Evolutionary conservation across 768 basidiomycete species (phyloP), one percentile per base, ranked within the genome.

Genomic region (Hortiboletus flavorubellus): DNA sequence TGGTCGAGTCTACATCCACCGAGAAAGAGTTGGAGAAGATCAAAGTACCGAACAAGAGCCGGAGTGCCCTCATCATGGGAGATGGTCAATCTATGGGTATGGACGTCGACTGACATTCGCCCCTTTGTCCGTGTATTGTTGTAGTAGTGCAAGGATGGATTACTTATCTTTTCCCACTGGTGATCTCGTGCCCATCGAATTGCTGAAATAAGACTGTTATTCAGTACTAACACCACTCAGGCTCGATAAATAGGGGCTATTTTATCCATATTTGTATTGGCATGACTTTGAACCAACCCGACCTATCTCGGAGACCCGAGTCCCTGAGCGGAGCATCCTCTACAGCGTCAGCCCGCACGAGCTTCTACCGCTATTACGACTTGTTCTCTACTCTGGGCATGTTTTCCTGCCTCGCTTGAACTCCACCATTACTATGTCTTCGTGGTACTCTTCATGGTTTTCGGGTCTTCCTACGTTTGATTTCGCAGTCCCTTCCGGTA

Each of bases 61-160:
- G 77, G 64, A 88, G 81, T 68, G 89, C 89, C 38, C 81, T 98
- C 46, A 76, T 96, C 37, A 82, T 82, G 60, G 91, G 91, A 57
- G 90, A 90, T 54, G 91, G 91, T 14, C 87, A 84, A 30, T 85
- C 87, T 2, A 96, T 97, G 94, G 86, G 83, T 29, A 98, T 97
- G 94, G 89, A 89, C 45, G 73, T 91, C 65, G 88, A 91, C 67
- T 91, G 69, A 79, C 16, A 35, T 46, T 26, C 5, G 5, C 42
- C 26, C 16, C 14, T 34, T 30, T 29, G 35, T 33, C 31, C 34
- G 26, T 46, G 38, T 50, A 41, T 48, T 39, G 9, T 37, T 40
- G 50, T 59, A 38, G 16, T 57, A 16, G 46, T 29, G 16, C 29
- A 10, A 35, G 29, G n/a, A 31, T 16, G 12, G 8, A 21, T 35